Base-by-base conservation (phyloP, 306 rosid genomes). In the Malus sieversii region DNA sequence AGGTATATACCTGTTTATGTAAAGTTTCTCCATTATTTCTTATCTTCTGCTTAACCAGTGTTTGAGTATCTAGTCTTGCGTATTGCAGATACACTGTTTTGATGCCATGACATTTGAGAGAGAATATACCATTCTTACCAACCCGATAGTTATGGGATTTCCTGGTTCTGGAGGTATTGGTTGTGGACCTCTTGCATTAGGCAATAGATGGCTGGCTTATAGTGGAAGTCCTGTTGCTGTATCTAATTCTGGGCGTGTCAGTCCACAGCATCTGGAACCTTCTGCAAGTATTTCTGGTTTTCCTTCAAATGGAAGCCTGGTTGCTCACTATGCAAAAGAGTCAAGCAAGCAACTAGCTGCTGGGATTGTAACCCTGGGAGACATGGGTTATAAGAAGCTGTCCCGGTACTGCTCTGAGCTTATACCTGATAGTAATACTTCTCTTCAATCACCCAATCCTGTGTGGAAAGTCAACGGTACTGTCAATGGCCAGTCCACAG, bases 261-360 rank as follows among this genome's bases (percentile, higher is more conserved):
- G 75, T 44, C 96, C 92, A 4, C 94, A 96, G 70, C 92, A 96
- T 72, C 77, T 96, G 84, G 82, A 80, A 33, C 82, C 90, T 82
- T 90, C 97, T 72, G 86, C 87, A 44, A 89, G 96, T 78, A 80
- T 85, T 82, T 82, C 94, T 79, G 85, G 86, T 79, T 86, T 84
- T 83, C 81, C 96, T 85, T 86, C 96, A 77, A 92, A 92, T 74
- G 98, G 99, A 64, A 88, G 94, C 82, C 60, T 92, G 77, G 96
- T 96, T 85, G 96, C 92, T 48, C 98, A 95, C 82, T 92, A 89
- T 87, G 98, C 99, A 57, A 96, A 90, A 82, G 94, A 96, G 62
- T 92, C 99, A 40, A 96, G 99, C 89, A 92, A 96, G 87, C 97
- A 92, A 77, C 90, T 96, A 79, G 99, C 99, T 74, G 80, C 87